A percentile compares a stretch with the other conserved stretches of the same genome.
phyloP scores from a whole-genome alignment of 2,329 filamentous ascomycete species.

The Ophiocordyceps camponoti-floridani region DNA sequence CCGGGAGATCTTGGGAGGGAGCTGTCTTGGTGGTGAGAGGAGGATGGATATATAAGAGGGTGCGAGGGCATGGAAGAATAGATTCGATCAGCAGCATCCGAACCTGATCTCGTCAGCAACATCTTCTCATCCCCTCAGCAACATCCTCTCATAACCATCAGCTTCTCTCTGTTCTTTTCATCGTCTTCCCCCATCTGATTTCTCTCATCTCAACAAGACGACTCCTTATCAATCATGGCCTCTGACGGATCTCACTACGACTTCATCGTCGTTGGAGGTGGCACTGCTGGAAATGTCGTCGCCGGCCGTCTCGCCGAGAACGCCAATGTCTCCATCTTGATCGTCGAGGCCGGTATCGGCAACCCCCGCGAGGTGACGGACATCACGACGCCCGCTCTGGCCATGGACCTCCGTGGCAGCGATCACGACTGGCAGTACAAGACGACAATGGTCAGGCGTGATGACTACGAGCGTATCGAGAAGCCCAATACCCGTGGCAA shows the following conservation, averaged over 20 bases:
- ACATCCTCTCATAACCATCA: too few relatives aligned
- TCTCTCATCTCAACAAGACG: neutral
- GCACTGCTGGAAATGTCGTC: constrained; percentile 16
- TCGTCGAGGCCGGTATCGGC: constrained; percentile 28
- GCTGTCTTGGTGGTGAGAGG: neutral
- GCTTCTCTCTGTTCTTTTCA: neutral
- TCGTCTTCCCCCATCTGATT: neutral
- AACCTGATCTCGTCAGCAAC: too few relatives aligned
- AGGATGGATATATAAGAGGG: neutral
- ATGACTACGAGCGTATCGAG: constrained; percentile 41
- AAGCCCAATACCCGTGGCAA: constrained; percentile 46
- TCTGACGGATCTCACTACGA: constrained; percentile 8
- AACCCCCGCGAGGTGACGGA: constrained; percentile 30
- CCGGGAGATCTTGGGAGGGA: neutral
- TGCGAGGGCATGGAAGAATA: too few relatives aligned
- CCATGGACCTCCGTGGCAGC: constrained; percentile 34
- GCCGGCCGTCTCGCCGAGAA: constrained; percentile 18
- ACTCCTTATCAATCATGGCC: neutral
- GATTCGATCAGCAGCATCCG: too few relatives aligned
- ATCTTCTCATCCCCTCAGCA: too few relatives aligned
- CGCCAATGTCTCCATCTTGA: constrained; percentile 20
- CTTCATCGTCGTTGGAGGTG: constrained; percentile 16
- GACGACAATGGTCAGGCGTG: constrained; percentile 38
- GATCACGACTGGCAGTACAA: constrained; percentile 44
- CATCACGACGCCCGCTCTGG: constrained; percentile 32